A percentile compares a stretch with the other conserved stretches of the same genome.
These are phyloP conservation scores for Aureobasidium musti DNA, from an alignment of 2,329 filamentous ascomycete species.

Conservation along the genomic window DNA sequence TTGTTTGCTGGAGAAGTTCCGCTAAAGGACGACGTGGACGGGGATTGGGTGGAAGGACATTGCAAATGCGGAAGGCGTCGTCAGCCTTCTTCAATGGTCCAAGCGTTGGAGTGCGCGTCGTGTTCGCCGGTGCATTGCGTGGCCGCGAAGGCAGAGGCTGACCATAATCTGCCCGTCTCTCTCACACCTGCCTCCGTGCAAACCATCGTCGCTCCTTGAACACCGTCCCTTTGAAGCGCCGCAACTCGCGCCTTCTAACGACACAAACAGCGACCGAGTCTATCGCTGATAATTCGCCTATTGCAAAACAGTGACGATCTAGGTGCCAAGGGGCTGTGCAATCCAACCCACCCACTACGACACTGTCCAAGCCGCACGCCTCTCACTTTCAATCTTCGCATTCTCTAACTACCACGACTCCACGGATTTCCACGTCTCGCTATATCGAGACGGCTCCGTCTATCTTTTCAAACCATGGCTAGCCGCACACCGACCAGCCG, in stretches of 20 bases:
- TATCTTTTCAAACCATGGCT: constrained; percentile 18
- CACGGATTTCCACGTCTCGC: neutral
- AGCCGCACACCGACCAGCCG: constrained; percentile 22
- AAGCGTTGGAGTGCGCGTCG: constrained; percentile 17
- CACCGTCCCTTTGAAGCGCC: constrained; percentile 1
- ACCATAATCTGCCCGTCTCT: constrained; percentile 27
- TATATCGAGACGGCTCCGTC: neutral
- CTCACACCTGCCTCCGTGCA: constrained; percentile 4
- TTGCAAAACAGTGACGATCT: constrained; percentile 18
- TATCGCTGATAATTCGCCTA: constrained; percentile 4
- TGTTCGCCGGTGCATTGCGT: constrained; percentile 22
- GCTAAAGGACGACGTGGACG: constrained; percentile 1
- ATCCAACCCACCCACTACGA: neutral
- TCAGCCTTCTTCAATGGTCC: constrained; percentile 1
- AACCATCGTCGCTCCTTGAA: constrained; percentile 23
- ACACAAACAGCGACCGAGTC: constrained; percentile 1
- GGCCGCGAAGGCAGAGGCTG: constrained; percentile 24
- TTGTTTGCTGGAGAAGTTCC: neutral
- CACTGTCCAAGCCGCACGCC: neutral
- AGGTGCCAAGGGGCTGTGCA: constrained; percentile 27
- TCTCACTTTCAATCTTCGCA: neutral
- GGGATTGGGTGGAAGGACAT: constrained; percentile 10
- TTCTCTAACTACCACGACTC: neutral
- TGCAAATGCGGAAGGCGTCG: constrained; percentile 8
- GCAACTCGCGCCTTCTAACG: neutral